These are phyloP conservation scores for Calonectria pseudoreteaudii DNA, from an alignment of 2,329 filamentous ascomycete genomes.

Conservation along the genomic window DNA sequence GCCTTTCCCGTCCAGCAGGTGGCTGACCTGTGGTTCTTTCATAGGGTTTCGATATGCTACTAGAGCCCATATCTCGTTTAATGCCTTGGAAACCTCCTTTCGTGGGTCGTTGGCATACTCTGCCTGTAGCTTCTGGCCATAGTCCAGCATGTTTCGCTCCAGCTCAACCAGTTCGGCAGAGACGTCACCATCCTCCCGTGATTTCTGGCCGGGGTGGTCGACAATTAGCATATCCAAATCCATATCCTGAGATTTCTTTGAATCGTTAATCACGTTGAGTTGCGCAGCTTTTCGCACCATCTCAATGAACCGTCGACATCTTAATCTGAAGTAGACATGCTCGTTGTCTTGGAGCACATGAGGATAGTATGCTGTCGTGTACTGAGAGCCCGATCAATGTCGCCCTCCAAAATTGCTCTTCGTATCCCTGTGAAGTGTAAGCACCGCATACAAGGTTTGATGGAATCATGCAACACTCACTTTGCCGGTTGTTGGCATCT, in stretches of 20 bases:
- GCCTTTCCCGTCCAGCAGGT: constrained; percentile 81
- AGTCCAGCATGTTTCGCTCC: constrained; percentile 77
- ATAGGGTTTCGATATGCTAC: constrained; percentile 88
- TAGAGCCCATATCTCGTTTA: constrained; percentile 88
- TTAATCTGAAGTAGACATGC: constrained; percentile 87
- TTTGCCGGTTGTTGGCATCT: constrained; percentile 87
- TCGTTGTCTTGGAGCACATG: constrained; percentile 83
- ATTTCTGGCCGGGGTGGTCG: constrained; percentile 52
- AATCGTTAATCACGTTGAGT: constrained; percentile 62
- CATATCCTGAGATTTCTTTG: constrained; percentile 63
- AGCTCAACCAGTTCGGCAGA: constrained; percentile 57
- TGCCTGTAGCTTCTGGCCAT: constrained; percentile 81
- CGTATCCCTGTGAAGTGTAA: constrained; percentile 75
- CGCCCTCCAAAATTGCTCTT: constrained; percentile 86
- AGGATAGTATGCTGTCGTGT: constrained; percentile 83
- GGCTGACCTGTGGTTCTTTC: constrained; percentile 78
- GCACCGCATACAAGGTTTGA: background rate
- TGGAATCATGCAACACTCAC: constrained; percentile 60
- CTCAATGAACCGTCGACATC: constrained; percentile 93
- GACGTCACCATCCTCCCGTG: constrained; percentile 55
- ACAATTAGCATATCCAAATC: constrained; percentile 65
- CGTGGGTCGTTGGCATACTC: constrained; percentile 82
- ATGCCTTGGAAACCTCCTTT: constrained; percentile 76
- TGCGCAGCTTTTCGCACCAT: constrained; percentile 86
- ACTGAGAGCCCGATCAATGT: constrained; percentile 90